Evolutionary conservation across 768 basidiomycete species (phyloP), one percentile per base, ranked within the genome.

Genomic region (Dioszegia crocea): DNA sequence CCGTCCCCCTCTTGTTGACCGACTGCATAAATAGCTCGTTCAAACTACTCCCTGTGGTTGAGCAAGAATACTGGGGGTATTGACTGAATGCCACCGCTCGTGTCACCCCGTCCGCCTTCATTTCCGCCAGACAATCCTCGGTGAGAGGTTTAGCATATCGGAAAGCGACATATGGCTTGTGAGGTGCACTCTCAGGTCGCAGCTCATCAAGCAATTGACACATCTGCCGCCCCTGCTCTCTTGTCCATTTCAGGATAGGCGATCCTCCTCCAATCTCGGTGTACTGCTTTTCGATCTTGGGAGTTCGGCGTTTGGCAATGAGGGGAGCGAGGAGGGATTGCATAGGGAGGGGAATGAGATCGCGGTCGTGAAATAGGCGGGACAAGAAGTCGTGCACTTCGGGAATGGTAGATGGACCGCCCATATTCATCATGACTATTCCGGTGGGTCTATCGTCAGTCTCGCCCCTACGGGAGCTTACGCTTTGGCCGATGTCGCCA

Each of bases 401-500:
- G 3, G 86, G 80, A 40, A 96, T 88, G 57, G 91, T 93, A 50
- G 88, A 84, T 23, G 94, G 96, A 1, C 96, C 96, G 43, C 96
- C 96, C 96, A 99, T 99, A 78, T 98, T 99, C 80, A 99, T 81
- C 88, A 99, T 89, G 40, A 99, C 91, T 62, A 98, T 83, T 36
- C 88, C 94, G 85, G 55, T 51, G 45, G 38, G 57, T 33, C 33
- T 33, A 33, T 14, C 33, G 14, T 33, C 8, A 6, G 6, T 33
- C 33, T 33, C 33, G 8, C 30, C 29, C 23, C 47, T 23, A 4
- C 21, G n/a, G 19, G 11, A 29, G 55, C 51, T 53, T 27, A 53
- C 51, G 56, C 46, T 33, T 56, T 57, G 41, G 38, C 40, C 21
- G 53, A n/a, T 3, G 44, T 49, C 2, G 39, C 38, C 10, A 49